Base-by-base conservation (phyloP, 2,329 filamentous ascomycete species). In the Botrytis porri region DNA sequence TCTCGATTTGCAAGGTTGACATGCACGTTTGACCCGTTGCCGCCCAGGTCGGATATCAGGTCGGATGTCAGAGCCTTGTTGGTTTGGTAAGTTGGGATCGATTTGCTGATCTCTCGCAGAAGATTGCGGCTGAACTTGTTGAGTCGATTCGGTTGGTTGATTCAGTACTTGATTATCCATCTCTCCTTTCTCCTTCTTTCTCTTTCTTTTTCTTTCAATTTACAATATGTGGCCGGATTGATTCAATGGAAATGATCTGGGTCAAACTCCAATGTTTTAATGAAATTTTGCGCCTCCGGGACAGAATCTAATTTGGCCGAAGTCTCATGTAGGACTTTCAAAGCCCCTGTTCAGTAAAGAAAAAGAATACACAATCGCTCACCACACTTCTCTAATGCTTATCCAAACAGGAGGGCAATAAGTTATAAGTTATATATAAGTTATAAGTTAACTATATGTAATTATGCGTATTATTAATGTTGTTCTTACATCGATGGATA, bases 11-110 rank as follows among this genome's bases (percentile, higher is more conserved):
- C 70, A 71, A 51, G 70, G 70, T 59, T 71, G 70, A 54, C 70
- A 71, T 51, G 70, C 70, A n/a, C 70, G 70, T 66, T 71, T 71
- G n/a, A 71, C 70, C 45, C 70, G 60, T 59, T 71, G 70, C 37
- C 70, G 70, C 25, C 37, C 61, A 66, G 70, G 70, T 66, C 69
- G 69, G 69, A 65, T 71, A 3, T 71, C 69, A 65, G 69, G 61
- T 63, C 70, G 70, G 70, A 71, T 66, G 37, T 66, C 70, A 69
- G 65, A 41, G 48, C n/a, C 48, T 57, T 32, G 48, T 41, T 69
- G 65, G 12, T 32, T 41, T 20, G 65, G 37, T 32, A 57, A 39
- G 20, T 69, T 57, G 18, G 65, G 48, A 20, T 32, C n/a, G n/a
- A 41, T 32, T 66, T 65, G 60, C 22, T 71, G 70, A 54, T 66